These are phyloP conservation scores for Fagopyrum esculentum DNA, from an alignment of 148 eudicot species.

Conservation along the genomic window DNA sequence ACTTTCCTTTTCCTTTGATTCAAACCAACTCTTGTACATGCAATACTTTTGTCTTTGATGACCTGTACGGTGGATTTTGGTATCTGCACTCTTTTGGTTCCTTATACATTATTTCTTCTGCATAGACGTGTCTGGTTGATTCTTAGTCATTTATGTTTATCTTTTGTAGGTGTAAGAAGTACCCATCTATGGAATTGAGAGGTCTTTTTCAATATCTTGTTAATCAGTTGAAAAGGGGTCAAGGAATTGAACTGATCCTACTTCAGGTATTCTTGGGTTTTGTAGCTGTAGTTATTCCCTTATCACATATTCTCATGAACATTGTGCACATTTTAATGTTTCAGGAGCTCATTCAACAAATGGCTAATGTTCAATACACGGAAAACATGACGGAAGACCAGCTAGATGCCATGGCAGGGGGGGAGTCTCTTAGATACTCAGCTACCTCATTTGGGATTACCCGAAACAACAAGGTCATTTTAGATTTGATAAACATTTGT, in stretches of 20 bases:
- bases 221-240: constrained; percentile 88
- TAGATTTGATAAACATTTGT: not conserved
- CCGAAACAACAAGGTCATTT: constrained; percentile 78
- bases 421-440: constrained; percentile 85
- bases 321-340: not conserved
- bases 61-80: too few relatives aligned
- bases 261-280: constrained; percentile 51
- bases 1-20: too few relatives aligned
- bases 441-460: constrained; percentile 93
- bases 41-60: too few relatives aligned
- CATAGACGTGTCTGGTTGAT: not conserved
- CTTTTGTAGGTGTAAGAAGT: constrained; percentile 81
- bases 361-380: constrained; percentile 97
- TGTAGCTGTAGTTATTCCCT: not conserved
- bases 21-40: too few relatives aligned
- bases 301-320: not conserved
- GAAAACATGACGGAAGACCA: constrained; percentile 99
- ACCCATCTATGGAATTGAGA: constrained; percentile 95
- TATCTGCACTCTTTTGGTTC: too few relatives aligned
- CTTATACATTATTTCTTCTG: too few relatives aligned
- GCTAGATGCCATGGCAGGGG: constrained; percentile 97
- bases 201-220: constrained; percentile 98
- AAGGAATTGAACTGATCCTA: constrained; percentile 88
- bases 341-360: constrained; percentile 95
- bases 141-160: constrained; percentile 12